These are phyloP conservation scores for Epichloe aotearoae DNA, from an alignment of 2,329 filamentous ascomycete genomes.

Conservation along the genomic window DNA sequence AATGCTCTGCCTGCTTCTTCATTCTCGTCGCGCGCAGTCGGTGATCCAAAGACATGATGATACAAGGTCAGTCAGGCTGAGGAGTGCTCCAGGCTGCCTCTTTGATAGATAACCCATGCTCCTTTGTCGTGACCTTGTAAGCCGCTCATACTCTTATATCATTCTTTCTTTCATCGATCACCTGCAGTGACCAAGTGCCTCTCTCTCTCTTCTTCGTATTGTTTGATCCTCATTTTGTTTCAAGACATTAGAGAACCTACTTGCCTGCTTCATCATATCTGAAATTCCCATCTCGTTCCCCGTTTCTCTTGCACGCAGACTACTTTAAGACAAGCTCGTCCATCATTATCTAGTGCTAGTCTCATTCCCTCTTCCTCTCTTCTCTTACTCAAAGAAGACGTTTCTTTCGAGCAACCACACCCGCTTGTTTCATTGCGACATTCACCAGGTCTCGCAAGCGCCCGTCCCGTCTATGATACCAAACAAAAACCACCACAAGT, in stretches of 20 bases:
- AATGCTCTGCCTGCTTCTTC: conserved; percentile 1
- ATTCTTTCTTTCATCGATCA: conserved; percentile 2
- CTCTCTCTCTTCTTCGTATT: not conserved
- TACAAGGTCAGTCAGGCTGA: not conserved
- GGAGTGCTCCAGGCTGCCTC: not conserved
- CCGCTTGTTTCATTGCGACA: not conserved
- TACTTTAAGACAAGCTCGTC: conserved; percentile 1
- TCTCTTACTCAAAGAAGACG: not conserved
- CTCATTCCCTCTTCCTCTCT: not conserved
- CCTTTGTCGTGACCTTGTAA: conserved; percentile 4
- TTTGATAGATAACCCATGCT: conserved; percentile 4
- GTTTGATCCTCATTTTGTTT: not conserved
- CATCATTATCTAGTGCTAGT: not conserved
- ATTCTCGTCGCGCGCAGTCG: conserved; percentile 1
- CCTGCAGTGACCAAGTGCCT: conserved; percentile 4
- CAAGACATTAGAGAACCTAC: not conserved
- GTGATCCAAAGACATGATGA: not conserved
- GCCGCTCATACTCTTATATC: not conserved
- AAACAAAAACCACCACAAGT: too few species aligned
- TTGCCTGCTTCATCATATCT: too few species aligned
- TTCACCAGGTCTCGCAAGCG: not conserved
- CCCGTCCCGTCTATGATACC: conserved; percentile 1
- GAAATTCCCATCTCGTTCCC: not conserved
- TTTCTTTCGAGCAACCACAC: not conserved
- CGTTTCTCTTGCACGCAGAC: not conserved